Conservation (phyloP, 1,284 basidiomycete genomes). For the Stygiomarasmius scandens region DNA sequence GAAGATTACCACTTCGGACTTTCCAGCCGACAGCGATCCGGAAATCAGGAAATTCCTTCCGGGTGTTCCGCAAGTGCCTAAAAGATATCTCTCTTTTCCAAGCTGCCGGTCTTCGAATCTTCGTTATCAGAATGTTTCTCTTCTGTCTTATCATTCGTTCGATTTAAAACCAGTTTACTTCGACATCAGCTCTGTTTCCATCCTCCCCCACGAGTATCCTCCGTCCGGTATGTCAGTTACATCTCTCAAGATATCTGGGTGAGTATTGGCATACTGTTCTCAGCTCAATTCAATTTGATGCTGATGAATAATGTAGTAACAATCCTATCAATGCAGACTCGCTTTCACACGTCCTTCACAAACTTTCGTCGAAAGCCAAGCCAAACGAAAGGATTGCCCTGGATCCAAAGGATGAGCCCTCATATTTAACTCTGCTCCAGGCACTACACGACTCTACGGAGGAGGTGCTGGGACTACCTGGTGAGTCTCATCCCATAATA, state of each 20-base stretch:
- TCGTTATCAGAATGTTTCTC: background rate
- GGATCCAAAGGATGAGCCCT: slow-evolving; percentile 5
- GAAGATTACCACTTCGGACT: background rate
- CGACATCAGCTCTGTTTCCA: too few species aligned
- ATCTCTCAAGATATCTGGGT: slow-evolving; percentile 9
- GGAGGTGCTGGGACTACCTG: slow-evolving; percentile 6
- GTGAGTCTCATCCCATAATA: background rate
- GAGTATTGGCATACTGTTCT: background rate
- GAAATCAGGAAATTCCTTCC: background rate
- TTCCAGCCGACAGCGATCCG: background rate
- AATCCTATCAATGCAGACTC: slow-evolving; percentile 6
- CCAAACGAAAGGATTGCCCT: background rate
- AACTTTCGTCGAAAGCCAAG: slow-evolving; percentile 1
- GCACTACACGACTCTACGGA: slow-evolving; percentile 9
- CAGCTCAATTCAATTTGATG: background rate
- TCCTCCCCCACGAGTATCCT: too few species aligned
- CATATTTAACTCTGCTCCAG: slow-evolving; percentile 6
- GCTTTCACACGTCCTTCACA: background rate
- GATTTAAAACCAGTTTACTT: background rate
- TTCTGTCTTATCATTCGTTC: background rate
- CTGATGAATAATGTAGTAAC: background rate
- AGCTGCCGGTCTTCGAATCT: background rate
- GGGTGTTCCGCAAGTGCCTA: background rate
- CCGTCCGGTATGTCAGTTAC: slow-evolving; percentile 2
- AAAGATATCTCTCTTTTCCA: background rate